Evolutionary conservation across 768 basidiomycete species (phyloP), one percentile per base, ranked within the genome.

Genomic region (Galerina marginata): DNA sequence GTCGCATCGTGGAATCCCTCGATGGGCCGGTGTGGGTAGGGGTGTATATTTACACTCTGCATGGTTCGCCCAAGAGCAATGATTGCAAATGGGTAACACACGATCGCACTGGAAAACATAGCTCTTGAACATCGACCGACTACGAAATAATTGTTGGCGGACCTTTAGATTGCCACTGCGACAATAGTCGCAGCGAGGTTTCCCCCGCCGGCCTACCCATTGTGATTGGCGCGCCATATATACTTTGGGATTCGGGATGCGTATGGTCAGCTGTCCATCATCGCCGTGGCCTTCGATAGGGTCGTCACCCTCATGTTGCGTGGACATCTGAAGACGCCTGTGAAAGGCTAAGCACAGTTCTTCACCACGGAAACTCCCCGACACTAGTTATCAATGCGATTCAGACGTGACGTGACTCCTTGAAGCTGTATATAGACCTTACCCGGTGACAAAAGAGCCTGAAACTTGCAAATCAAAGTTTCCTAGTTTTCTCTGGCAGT

Each of bases 151-250:
- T 54, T 25, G 36, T 54, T 45, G 56, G 77, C 85, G 67, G 57
- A 88, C 89, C 79, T 89, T 90, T 60, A 90, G 77, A 75, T 90
- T 90, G 69, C 86, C 86, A 57, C 84, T 68, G 36, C 89, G 86
- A 74, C 89, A 90, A 65, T 88, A 83, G 75, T 90, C 89, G 67
- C 89, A 90, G 50, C 89, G 81, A 64, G 89, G 88, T 68, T 90
- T 90, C 53, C 89, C 89, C 74, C 89, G 80, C 59, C 87, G 82
- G 59, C 88, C 88, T 63, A 89, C 88, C 89, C 89, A 90, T 57
- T 86, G 85, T 43, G 88, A 90, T 71, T 86, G 87, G 61, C 83
- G 86, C 67, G 83, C 86, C 83, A 86, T 82, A 72, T 83, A 88
- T 53, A 84, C 79, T 75, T 85, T 86, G 38, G 85, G 84, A 67